These are phyloP conservation scores for Cetraspora pellucida DNA, from an alignment of 192 early-diverging fungal genomes.

Conservation along the genomic window DNA sequence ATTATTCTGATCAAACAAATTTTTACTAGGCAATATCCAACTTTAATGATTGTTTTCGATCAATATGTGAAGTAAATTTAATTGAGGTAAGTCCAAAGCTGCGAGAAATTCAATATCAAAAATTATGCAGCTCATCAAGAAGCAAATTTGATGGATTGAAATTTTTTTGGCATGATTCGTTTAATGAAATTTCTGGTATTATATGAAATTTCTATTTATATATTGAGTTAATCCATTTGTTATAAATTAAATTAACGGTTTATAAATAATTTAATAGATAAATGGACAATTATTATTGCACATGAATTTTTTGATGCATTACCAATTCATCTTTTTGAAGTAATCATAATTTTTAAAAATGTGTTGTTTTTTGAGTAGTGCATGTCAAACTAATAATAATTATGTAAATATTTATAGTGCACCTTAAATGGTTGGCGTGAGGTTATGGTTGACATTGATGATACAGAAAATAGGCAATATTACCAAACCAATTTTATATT, in stretches of 20 bases:
- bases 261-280: slow-evolving; percentile 37
- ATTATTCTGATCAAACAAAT: slow-evolving; percentile 3
- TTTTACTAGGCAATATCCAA: slow-evolving; percentile 54
- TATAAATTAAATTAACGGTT: neutral
- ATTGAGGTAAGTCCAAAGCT: slow-evolving; percentile 85
- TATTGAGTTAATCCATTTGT: neutral
- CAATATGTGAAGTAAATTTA: slow-evolving; percentile 71
- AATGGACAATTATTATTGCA: slow-evolving; percentile 75
- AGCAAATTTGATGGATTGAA: slow-evolving; percentile 49
- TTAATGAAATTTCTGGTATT: slow-evolving; percentile 64
- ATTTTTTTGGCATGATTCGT: slow-evolving; percentile 69
- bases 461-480: slow-evolving; percentile 53
- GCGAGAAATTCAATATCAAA: slow-evolving; percentile 62
- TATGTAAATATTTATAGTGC: slow-evolving; percentile 45
- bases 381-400: too few species aligned
- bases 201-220: neutral
- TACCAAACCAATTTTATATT: neutral
- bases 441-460: slow-evolving; percentile 83
- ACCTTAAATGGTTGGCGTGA: slow-evolving; percentile 87
- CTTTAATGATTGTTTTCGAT: slow-evolving; percentile 67
- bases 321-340: slow-evolving; percentile 82
- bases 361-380: too few species aligned
- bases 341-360: neutral
- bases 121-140: slow-evolving; percentile 43
- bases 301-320: slow-evolving; percentile 99